Evolutionary conservation across 108 stramenopile species (phyloP).

Genomic region (Pinguiococcus pyrenoidosus): DNA sequence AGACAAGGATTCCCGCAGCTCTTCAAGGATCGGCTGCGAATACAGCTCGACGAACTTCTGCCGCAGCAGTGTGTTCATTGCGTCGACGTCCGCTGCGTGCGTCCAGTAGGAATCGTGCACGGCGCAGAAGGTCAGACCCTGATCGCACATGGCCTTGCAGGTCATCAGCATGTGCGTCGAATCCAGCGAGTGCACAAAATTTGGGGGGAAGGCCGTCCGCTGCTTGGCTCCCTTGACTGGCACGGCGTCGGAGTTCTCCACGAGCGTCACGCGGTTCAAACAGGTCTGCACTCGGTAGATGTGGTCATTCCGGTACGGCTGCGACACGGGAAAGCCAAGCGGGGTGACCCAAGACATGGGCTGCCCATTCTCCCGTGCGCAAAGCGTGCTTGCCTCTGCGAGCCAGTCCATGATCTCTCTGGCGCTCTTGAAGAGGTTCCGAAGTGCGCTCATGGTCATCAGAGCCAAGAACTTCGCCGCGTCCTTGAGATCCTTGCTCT

Average conservation of each 20-base stretch:
- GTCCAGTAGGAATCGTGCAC: conserved; percentile 99
- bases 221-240: conserved; percentile 70
- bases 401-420: conserved; percentile 95
- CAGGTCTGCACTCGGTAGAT: conserved; percentile 68
- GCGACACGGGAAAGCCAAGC: conserved; percentile 89
- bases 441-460: conserved; percentile 82
- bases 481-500: conserved; percentile 54
- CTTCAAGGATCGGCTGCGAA: conserved; percentile 68
- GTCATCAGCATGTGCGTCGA: conserved; percentile 99
- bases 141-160: conserved; percentile 78
- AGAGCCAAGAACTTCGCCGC: conserved; percentile 76
- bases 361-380: conserved; percentile 64
- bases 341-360: conserved; percentile 97
- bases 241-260: conserved; percentile 61
- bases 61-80: conserved; percentile 77
- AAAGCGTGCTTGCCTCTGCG: conserved; percentile 33
- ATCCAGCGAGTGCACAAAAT: conserved; percentile 97
- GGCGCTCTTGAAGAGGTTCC: conserved; percentile 82
- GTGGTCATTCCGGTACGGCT: conserved; percentile 76
- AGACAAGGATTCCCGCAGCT: conserved; percentile 51
- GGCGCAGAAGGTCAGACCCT: conserved; percentile 79
- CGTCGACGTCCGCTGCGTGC: conserved; percentile 86
- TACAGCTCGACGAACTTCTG: conserved; percentile 90
- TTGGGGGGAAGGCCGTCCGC: conserved; percentile 92
- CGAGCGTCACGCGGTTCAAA: conserved; percentile 65